Evolutionary conservation across 768 basidiomycete species (phyloP).

Genomic region (Paxillus involutus): DNA sequence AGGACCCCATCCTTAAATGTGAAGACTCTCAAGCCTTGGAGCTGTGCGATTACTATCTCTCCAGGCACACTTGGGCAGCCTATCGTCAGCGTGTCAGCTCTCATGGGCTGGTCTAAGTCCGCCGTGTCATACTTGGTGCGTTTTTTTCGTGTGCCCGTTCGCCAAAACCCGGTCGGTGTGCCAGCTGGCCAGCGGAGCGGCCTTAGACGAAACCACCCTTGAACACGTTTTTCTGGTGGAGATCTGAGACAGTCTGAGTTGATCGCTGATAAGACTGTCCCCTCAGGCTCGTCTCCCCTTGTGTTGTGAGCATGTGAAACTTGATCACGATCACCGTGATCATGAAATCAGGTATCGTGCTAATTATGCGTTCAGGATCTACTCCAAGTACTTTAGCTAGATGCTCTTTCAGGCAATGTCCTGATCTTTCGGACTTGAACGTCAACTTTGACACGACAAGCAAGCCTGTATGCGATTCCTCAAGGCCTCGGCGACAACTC

Average conservation of each 20-base stretch:
- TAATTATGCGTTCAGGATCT: too few species aligned
- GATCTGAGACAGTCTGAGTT: not conserved
- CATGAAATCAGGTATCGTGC: too few species aligned
- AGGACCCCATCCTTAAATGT: too few species aligned
- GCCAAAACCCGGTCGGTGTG: slow-evolving; percentile 17
- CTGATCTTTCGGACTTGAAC: too few species aligned
- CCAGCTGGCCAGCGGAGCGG: not conserved
- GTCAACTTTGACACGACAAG: too few species aligned
- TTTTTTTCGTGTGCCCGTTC: not conserved
- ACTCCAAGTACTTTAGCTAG: too few species aligned
- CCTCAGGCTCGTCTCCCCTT: too few species aligned
- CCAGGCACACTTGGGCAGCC: slow-evolving; percentile 23
- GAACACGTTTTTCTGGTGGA: slow-evolving; percentile 15
- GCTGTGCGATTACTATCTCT: slow-evolving; percentile 11
- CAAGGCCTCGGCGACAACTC: too few species aligned
- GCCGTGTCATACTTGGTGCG: not conserved
- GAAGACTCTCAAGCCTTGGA: not conserved
- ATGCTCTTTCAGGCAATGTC: too few species aligned
- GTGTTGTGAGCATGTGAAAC: not conserved
- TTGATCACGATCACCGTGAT: not conserved
- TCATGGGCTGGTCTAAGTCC: slow-evolving; percentile 5
- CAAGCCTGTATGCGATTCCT: too few species aligned
- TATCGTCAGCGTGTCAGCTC: slow-evolving; percentile 3
- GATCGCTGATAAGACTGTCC: not conserved
- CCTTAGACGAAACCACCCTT: not conserved